A percentile compares a stretch with the other conserved stretches of the same genome.
Conservation (phyloP, 2,329 filamentous ascomycete species). For the Colletotrichum limetticola region DNA sequence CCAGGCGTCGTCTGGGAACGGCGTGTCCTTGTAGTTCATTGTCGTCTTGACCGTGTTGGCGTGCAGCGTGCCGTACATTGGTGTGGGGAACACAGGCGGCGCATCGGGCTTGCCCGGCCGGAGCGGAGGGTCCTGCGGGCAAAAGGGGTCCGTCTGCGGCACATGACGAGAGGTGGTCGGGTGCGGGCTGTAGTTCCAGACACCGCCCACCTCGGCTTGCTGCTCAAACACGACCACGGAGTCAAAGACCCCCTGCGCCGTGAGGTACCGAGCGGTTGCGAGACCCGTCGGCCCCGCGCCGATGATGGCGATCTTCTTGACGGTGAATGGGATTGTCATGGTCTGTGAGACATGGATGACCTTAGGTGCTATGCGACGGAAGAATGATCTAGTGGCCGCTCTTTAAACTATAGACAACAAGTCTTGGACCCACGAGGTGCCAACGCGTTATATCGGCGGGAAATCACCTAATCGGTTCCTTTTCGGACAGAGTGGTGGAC, state of each 20-base stretch:
- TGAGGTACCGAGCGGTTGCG: constrained; percentile 82
- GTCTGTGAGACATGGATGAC: not conserved
- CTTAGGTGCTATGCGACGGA: not conserved
- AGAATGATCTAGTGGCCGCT: not conserved
- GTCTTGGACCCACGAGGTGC: constrained; percentile 1
- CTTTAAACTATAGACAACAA: constrained; percentile 3
- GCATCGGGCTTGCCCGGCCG: constrained; percentile 48
- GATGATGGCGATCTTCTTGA: constrained; percentile 78
- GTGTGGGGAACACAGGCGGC: constrained; percentile 77
- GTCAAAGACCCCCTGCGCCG: constrained; percentile 74
- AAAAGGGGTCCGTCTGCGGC: constrained; percentile 76
- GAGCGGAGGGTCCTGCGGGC: constrained; percentile 71
- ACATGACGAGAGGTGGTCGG: constrained; percentile 61
- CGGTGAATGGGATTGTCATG: constrained; percentile 50
- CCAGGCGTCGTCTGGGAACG: constrained; percentile 71
- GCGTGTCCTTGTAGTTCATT: constrained; percentile 81
- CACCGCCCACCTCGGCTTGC: constrained; percentile 78
- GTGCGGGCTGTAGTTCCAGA: constrained; percentile 81
- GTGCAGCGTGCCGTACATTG: constrained; percentile 84
- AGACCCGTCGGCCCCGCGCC: constrained; percentile 86
- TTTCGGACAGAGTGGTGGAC: constrained; percentile 25
- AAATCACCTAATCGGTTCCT: constrained; percentile 33
- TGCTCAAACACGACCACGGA: constrained; percentile 86
- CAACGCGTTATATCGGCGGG: constrained; percentile 30
- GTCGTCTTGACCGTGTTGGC: constrained; percentile 86